phyloP scores from a whole-genome alignment of 2,329 filamentous ascomycete species.

The Fusarium ramigenum region DNA sequence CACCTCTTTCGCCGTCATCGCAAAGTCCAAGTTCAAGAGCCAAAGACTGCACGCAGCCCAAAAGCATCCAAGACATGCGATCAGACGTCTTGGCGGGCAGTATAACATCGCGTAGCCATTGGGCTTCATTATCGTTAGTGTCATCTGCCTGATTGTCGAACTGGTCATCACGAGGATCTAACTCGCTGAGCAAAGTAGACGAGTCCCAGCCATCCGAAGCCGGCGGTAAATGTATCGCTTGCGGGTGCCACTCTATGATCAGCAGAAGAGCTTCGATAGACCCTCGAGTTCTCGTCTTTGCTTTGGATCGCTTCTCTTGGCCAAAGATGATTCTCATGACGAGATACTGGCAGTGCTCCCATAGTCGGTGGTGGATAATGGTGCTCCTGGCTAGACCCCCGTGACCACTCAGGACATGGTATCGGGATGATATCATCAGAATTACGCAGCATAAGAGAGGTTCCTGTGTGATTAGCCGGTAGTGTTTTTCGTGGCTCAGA shows the following conservation, averaged over 20 bases:
- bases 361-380: constrained; percentile 62
- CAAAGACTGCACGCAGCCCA: constrained; percentile 50
- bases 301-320: constrained; percentile 61
- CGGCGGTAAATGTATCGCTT: constrained; percentile 62
- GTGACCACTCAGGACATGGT: constrained; percentile 54
- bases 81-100: constrained; percentile 60
- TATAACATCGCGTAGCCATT: constrained; percentile 63
- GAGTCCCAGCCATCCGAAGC: constrained; percentile 65
- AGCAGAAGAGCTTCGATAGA: constrained; percentile 63
- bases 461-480: constrained; percentile 58
- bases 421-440: constrained; percentile 64
- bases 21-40: constrained; percentile 26
- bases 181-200: constrained; percentile 56
- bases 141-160: constrained; percentile 18
- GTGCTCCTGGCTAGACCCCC: constrained; percentile 59
- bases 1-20: background rate
- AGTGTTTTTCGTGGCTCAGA: constrained; percentile 58
- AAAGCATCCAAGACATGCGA: constrained; percentile 69
- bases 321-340: constrained; percentile 63
- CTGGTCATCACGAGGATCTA: constrained; percentile 45
- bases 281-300: constrained; percentile 59
- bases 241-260: constrained; percentile 66
- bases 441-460: constrained; percentile 63
- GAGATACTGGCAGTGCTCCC: constrained; percentile 63
- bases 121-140: background rate